phyloP scores from a whole-genome alignment of 768 basidiomycete genomes.

The Kwoniella newhampshirensis region DNA sequence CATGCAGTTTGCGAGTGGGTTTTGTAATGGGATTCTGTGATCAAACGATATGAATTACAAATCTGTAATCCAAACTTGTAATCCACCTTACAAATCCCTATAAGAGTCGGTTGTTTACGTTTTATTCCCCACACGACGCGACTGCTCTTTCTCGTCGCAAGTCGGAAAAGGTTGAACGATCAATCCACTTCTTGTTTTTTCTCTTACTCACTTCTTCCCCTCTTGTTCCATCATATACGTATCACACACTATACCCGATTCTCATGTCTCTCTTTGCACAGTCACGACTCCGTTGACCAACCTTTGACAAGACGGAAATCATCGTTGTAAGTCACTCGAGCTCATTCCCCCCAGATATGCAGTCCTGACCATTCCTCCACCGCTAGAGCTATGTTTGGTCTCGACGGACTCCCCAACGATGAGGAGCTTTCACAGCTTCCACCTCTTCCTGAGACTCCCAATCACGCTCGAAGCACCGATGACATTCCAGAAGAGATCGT shows the following conservation, averaged over 20 bases:
- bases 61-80: too few species aligned
- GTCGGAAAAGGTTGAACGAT: conserved; percentile 3
- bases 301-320: too few species aligned
- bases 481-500: conserved; percentile 2
- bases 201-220: neutral
- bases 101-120: neutral
- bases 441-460: conserved; percentile 33
- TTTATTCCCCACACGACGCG: conserved; percentile 6
- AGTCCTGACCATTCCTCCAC: too few species aligned
- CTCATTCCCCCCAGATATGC: too few species aligned
- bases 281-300: too few species aligned
- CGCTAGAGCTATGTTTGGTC: conserved; percentile 11
- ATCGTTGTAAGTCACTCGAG: too few species aligned
- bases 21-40: too few species aligned
- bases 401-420: conserved; percentile 14
- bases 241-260: neutral
- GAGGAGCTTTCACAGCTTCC: conserved; percentile 27
- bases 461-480: conserved; percentile 1
- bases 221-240: neutral
- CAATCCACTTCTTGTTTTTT: neutral
- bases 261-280: neutral
- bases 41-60: too few species aligned
- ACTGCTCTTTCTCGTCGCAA: conserved; percentile 11
- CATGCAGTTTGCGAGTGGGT: too few species aligned
- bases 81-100: too few species aligned